Base-by-base conservation (phyloP, 2,329 filamentous ascomycete species). In the Fusarium keratoplasticum region DNA sequence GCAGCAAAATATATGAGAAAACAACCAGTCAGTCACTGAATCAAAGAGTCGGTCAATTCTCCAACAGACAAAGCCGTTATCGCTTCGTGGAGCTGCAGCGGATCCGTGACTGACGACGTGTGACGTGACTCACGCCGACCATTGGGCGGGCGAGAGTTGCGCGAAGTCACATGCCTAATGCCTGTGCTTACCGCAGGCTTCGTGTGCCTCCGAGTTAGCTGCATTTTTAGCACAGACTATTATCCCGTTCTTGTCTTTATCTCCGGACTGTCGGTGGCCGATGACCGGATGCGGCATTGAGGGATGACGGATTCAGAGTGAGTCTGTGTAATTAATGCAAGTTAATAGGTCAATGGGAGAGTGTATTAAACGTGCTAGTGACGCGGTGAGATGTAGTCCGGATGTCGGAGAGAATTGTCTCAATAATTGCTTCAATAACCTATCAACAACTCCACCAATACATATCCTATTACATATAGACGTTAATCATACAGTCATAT, bases 101-200 rank as follows among this genome's bases (percentile, higher is more conserved):
- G 40, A 50, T 27, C 16, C 44, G 31, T 40, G 38, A 44, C 36
- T 40, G 35, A 40, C 27, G 38, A 59, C 50, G 52, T 64, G 50
- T 59, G 60, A 69, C 70, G 77, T 79, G 77, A 79, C 76, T 79
- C 74, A 79, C 77, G 68, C 64, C 44, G 70, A 67, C 20, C 40
- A 70, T 57, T 50, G 66, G 57, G 18, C 33, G 70, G 70, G 69
- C 78, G 78, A 80, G 72, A 77, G 57, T 78, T 55, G 69, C 79
- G 78, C 78, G 76, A 77, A 77, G 78, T 80, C 78, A 80, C 78
- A 80, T 80, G 78, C 52, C 2, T 18, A 11, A 14, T 55, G 18
- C 29, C 29, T 52, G 16, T 50, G 42, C 42, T 40, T 40, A 40
- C 18, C n/a, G 27, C 27, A 29, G 27, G 27, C 27, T 29, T 29